A percentile compares a stretch with the other conserved stretches of the same genome.
These are phyloP conservation scores for Cercospora zeae-maydis DNA, from an alignment of 2,329 filamentous ascomycete species.

Conservation along the genomic window DNA sequence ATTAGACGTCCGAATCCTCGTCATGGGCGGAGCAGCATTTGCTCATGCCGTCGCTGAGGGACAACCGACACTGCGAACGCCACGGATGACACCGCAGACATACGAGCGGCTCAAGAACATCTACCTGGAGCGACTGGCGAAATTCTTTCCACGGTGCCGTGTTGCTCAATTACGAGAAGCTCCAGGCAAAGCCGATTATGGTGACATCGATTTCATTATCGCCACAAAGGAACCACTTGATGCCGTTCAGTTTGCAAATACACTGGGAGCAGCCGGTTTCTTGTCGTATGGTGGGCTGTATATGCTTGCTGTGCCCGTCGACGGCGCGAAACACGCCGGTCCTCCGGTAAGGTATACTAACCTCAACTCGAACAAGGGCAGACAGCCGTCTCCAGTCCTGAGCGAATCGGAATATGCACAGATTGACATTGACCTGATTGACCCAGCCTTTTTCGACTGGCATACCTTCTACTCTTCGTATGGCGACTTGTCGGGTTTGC, in stretches of 20 bases:
- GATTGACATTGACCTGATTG: slow-evolving; percentile 62
- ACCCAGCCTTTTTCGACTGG: slow-evolving; percentile 54
- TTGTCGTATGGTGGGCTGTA: slow-evolving; percentile 17
- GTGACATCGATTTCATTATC: slow-evolving; percentile 71
- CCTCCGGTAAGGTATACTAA: slow-evolving; percentile 20
- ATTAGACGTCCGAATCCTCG: background rate
- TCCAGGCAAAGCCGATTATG: slow-evolving; percentile 64
- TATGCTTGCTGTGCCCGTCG: slow-evolving; percentile 26
- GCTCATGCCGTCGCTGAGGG: slow-evolving; percentile 40
- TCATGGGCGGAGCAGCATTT: slow-evolving; percentile 67
- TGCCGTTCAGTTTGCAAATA: slow-evolving; percentile 36
- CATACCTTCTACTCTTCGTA: slow-evolving; percentile 65
- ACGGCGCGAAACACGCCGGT: slow-evolving; percentile 12
- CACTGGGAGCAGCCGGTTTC: slow-evolving; percentile 46
- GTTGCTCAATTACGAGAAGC: slow-evolving; percentile 64
- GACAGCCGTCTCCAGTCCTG: slow-evolving; percentile 1
- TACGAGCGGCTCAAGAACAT: slow-evolving; percentile 54
- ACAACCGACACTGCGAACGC: slow-evolving; percentile 52
- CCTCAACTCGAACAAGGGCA: slow-evolving; percentile 1
- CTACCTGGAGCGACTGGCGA: slow-evolving; percentile 47
- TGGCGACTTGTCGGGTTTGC: slow-evolving; percentile 65
- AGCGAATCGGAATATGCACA: slow-evolving; percentile 51
- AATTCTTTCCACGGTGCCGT: slow-evolving; percentile 48
- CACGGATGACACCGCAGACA: slow-evolving; percentile 59
- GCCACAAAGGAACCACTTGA: slow-evolving; percentile 27